Evolutionary conservation across 129 eudicot genomes (phyloP).

Genomic region (Saposhnikovia divaricata): DNA sequence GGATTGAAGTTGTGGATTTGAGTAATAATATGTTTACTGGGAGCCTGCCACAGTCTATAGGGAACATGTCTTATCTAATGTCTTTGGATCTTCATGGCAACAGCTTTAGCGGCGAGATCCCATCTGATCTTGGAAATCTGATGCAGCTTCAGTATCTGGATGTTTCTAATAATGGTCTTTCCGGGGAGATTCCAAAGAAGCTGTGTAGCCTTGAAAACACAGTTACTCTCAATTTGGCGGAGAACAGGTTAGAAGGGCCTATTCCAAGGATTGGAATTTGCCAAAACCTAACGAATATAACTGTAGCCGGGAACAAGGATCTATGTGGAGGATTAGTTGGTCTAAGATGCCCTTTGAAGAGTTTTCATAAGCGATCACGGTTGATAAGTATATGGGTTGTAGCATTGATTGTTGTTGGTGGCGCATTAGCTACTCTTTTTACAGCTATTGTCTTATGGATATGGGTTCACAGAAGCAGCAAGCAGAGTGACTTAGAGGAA

Average conservation of each 20-base stretch:
- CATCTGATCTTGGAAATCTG: conserved; percentile 46
- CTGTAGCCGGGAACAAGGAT: conserved; percentile 47
- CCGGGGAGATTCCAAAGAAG: conserved; percentile 49
- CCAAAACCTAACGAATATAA: conserved; percentile 29
- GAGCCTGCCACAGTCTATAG: conserved; percentile 39
- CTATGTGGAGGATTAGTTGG: conserved; percentile 58
- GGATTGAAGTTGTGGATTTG: conserved; percentile 48
- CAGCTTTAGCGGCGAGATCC: conserved; percentile 43
- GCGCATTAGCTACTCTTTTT: conserved; percentile 23
- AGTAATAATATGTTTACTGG: conserved; percentile 45
- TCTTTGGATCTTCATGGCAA: conserved; percentile 63
- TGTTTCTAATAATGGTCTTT: conserved; percentile 40
- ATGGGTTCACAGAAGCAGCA: conserved; percentile 27
- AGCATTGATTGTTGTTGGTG: conserved; percentile 23
- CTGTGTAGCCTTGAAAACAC: conserved; percentile 38
- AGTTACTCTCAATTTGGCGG: conserved; percentile 32
- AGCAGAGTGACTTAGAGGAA: conserved; percentile 31
- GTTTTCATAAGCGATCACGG: conserved; percentile 24
- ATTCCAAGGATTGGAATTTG: conserved; percentile 59
- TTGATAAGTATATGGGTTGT: conserved; percentile 37
- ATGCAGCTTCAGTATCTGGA: conserved; percentile 49
- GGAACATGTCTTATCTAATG: conserved; percentile 53
- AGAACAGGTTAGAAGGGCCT: conserved; percentile 53
- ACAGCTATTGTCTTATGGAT: conserved; percentile 30
- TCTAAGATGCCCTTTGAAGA: conserved; percentile 38